A percentile compares a stretch with the other conserved stretches of the same genome.
phyloP scores from a whole-genome alignment of 2,329 filamentous ascomycete species.

The Fusarium kyushuense region DNA sequence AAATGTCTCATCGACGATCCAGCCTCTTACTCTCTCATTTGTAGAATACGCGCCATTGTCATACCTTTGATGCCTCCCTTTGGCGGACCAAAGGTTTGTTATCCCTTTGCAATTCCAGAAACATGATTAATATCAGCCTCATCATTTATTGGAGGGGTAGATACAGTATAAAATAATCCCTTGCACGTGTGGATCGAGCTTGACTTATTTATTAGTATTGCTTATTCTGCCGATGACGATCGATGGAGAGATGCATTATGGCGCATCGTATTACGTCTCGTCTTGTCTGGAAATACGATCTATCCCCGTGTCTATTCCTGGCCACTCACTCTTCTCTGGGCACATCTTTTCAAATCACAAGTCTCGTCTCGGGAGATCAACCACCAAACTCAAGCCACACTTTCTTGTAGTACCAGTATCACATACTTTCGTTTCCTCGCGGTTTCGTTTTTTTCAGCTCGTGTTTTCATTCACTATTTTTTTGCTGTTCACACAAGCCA shows the following conservation, averaged over 20 bases:
- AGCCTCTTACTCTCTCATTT: slow-evolving; percentile 39
- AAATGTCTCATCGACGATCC: slow-evolving; percentile 32
- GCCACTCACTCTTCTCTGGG: slow-evolving; percentile 7
- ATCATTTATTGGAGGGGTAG: neutral
- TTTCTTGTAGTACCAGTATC: slow-evolving; percentile 9
- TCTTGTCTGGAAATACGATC: slow-evolving; percentile 16
- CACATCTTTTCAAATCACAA: slow-evolving; percentile 11
- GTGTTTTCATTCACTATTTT: slow-evolving; percentile 15
- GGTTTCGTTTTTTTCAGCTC: slow-evolving; percentile 24
- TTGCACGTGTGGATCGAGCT: slow-evolving; percentile 28
- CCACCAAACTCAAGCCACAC: slow-evolving; percentile 33
- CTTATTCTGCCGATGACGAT: slow-evolving; percentile 5
- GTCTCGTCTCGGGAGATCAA: slow-evolving; percentile 32
- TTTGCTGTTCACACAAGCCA: slow-evolving; percentile 3
- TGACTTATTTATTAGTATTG: neutral
- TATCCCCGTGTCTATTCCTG: slow-evolving; percentile 38
- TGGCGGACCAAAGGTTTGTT: slow-evolving; percentile 8
- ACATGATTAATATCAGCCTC: slow-evolving; percentile 19
- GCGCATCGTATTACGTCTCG: slow-evolving; percentile 25
- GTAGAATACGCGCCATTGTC: slow-evolving; percentile 32
- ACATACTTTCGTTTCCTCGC: slow-evolving; percentile 22
- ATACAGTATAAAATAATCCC: slow-evolving; percentile 8
- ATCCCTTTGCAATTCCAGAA: slow-evolving; percentile 35
- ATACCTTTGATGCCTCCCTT: slow-evolving; percentile 36
- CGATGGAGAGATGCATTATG: slow-evolving; percentile 2